Base-by-base conservation (phyloP, 441 rosid species). In the Adansonia gregorii region DNA sequence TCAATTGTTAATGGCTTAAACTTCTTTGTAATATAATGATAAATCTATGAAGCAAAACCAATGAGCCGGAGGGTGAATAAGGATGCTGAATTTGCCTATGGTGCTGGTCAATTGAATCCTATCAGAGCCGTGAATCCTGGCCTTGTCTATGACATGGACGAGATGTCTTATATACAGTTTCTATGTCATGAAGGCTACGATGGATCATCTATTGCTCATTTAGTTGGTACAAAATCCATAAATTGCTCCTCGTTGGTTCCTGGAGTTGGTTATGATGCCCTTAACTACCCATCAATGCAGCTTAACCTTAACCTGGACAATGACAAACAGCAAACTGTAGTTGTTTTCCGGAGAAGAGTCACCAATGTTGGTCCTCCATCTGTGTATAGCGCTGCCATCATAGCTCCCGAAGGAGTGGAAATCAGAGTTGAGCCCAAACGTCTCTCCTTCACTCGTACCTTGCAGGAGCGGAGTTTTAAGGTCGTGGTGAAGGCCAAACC, bases 201-300 rank as follows among this genome's bases (percentile, higher is more conserved):
- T 15, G 85, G 88, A 74, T 83, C 91, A 65, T 78, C 88, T 20
- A 69, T 91, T 45, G 84, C 83, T 8, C 78, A 78, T 71, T 68
- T 91, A 14, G 81, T 85, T 7, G 91, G 87, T 4, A 76, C 85
- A 56, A 77, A 80, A 65, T 80, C 91, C 22, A 65, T 89, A 43
- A 89, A 83, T 78, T 91, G 94, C 76, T 86, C 93, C 39, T 80
- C 91, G 1, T 80, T 91, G 41, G 76, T 91, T 49, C 91, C 90
- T 0, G 94, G 92, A 55, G 65, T 86, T 10, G 93, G 97, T 46
- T 83, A 85, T 27, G 94, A 88, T 72, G 83, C 89, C 17, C 83
- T 91, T 20, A 91, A 91, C 83, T 91, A 91, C 83, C 93, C 93
- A 64, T 85, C 93, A 0, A 86, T 91, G 76, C 98, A 94, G 31